Evolutionary conservation across 179 eudicot genomes (phyloP).

Genomic region (Amaranthus tricolor): DNA sequence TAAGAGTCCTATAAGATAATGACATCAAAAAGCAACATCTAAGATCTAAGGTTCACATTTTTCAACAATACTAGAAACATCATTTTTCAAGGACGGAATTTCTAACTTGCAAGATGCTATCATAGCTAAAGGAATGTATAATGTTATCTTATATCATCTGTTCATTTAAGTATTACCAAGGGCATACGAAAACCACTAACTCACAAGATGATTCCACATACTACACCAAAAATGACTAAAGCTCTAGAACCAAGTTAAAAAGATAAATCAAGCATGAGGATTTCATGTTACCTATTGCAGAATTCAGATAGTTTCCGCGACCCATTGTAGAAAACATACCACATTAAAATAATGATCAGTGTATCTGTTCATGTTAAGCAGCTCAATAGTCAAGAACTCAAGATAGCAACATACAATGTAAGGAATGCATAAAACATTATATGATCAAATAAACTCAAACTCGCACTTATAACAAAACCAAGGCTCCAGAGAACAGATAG

Average conservation of each 20-base stretch:
- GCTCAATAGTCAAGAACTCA: slow-evolving; percentile 2
- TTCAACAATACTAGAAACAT: no score
- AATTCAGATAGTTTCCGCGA: slow-evolving; percentile 44
- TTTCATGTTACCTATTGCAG: slow-evolving; percentile 45
- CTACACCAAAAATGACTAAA: no score
- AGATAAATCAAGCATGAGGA: background rate
- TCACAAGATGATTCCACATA: no score
- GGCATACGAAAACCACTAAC: no score
- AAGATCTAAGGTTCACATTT: no score
- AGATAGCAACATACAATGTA: slow-evolving; percentile 6
- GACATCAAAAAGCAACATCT: no score
- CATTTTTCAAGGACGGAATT: no score
- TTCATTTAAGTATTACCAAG: no score
- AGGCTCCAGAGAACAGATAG: background rate
- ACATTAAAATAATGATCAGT: slow-evolving; percentile 62
- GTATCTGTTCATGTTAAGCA: slow-evolving; percentile 58
- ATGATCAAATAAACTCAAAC: background rate
- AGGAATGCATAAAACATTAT: background rate
- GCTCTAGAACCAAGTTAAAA: background rate
- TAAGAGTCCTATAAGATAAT: background rate
- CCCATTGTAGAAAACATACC: slow-evolving; percentile 69
- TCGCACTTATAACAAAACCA: background rate
- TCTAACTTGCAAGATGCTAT: no score
- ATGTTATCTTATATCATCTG: no score
- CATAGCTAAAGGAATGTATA: no score